Conservation (phyloP, 192 early-diverging fungal genomes). For the Thoreauomyces humboldtii region DNA sequence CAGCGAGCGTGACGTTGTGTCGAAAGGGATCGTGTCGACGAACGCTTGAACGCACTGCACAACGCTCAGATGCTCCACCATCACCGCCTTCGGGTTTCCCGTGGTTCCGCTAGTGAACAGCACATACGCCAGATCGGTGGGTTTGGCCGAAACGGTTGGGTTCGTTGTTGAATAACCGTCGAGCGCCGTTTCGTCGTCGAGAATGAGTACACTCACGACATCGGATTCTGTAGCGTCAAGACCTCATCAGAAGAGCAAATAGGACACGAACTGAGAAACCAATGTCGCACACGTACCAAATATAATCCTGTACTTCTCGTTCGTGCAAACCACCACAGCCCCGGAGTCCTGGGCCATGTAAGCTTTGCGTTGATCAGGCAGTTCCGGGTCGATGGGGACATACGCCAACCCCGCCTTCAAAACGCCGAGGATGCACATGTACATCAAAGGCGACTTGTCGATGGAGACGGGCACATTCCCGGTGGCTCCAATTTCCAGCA, state of each 20-base stretch:
- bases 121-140: constrained; percentile 28
- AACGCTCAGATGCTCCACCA: constrained; percentile 20
- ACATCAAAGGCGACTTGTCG: neutral
- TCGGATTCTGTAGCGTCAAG: neutral
- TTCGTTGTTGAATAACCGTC: neutral
- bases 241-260: no score
- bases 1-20: neutral
- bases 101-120: constrained; percentile 47
- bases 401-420: constrained; percentile 38
- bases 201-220: neutral
- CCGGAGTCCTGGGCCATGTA: constrained; percentile 22
- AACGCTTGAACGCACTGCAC: neutral
- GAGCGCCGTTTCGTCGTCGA: neutral
- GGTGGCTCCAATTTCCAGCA: neutral
- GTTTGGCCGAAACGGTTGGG: neutral
- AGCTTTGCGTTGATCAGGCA: constrained; percentile 26
- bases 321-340: neutral
- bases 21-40: neutral
- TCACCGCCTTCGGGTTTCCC: constrained; percentile 41
- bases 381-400: constrained; percentile 25
- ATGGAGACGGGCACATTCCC: neutral
- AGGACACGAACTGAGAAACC: neutral
- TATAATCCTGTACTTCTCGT: neutral
- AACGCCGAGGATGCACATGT: constrained; percentile 18
- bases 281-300: neutral